phyloP scores from a whole-genome alignment of 148 eudicot genomes.

The Rhododendron kiyosumense region DNA sequence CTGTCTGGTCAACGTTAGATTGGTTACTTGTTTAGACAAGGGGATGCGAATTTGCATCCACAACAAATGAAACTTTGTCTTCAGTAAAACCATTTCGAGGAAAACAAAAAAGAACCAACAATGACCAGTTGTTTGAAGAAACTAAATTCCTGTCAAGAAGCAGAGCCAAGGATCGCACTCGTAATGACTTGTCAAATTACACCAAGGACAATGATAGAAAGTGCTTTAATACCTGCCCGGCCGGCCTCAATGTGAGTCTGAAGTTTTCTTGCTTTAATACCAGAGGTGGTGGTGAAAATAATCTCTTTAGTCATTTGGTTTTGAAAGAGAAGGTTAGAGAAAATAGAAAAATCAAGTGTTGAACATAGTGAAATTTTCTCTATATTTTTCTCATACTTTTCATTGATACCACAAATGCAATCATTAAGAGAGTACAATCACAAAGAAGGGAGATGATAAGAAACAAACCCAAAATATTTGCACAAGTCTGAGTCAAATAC shows the following conservation, averaged over 20 bases:
- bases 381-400: no score
- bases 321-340: no score
- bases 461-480: no score
- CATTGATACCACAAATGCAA: no score
- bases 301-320: no score
- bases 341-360: no score
- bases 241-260: slow-evolving; percentile 73
- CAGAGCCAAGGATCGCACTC: neutral
- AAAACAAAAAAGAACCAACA: neutral
- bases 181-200: neutral
- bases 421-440: no score
- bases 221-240: slow-evolving; percentile 65
- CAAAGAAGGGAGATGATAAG: no score
- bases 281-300: slow-evolving; percentile 50
- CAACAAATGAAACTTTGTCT: neutral
- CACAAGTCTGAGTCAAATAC: no score
- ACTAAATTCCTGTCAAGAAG: neutral
- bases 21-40: neutral
- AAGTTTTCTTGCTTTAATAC: slow-evolving; percentile 87
- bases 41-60: neutral
- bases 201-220: neutral
- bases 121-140: neutral
- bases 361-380: no score
- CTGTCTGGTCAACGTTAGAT: neutral
- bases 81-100: neutral